Base-by-base conservation (phyloP, 306 rosid species). In the Coriaria nepalensis region DNA sequence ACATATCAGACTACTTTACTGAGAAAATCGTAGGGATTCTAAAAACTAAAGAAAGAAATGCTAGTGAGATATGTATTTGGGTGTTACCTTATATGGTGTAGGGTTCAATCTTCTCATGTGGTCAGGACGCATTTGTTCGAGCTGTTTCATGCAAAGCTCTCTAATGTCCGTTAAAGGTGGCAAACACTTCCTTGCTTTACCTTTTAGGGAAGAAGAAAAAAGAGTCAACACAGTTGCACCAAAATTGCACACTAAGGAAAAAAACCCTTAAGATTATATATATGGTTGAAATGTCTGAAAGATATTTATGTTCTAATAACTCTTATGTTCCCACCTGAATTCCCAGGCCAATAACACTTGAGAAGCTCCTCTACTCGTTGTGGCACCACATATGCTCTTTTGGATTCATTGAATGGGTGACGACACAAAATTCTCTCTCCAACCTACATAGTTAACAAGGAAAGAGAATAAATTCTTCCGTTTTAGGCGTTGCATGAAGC, bases 51-150 rank as follows among this genome's bases (percentile, higher is more conserved):
- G 29, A 20, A 20, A 20, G 29, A 20, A 20, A 20, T 20, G 29
- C 29, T 20, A 20, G 29, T 20, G 60, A 15, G 51, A 35, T 7
- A 67, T 37, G 43, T 59, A 9, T 4, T 10, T 20, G 29, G 43
- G 35, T 42, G 13, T 47, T 67, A 85, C 98, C 94, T 92, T 92
- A 61, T 85, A 92, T 0, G 98, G 98, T 6, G 98, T 92, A 10
- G 98, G 98, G 62, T 92, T 92, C 57, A 92, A 81, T 58, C 80
- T 92, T 72, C 98, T 82, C 98, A 92, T 79, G 78, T 92, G 96
- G 69, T 92, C 96, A 0, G 94, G 78, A 38, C 96, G 87, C 98
- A 92, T 85, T 68, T 65, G 81, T 56, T 74, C 79, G 0, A 92
- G 94, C 75, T 85, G 98, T 35, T 54, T 52, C 52, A 86, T 79